These are phyloP conservation scores for Strobilomyces echinocephalus DNA, from an alignment of 768 basidiomycete species.

Conservation along the genomic window DNA sequence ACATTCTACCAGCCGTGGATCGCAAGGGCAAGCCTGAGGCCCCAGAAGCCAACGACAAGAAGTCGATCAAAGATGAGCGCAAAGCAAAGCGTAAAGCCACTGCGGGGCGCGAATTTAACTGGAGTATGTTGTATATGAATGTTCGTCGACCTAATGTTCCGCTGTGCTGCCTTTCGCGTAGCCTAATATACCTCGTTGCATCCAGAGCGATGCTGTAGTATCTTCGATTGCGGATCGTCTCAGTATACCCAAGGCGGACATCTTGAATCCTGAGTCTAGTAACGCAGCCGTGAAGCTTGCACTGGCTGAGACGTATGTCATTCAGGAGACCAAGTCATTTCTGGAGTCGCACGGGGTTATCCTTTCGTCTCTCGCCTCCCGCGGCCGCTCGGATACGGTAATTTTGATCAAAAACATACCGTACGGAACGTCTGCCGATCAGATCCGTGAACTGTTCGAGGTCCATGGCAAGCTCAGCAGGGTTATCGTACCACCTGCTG, in stretches of 20 bases:
- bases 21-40: constrained; percentile 45
- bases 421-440: constrained; percentile 71
- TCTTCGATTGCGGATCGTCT: constrained; percentile 88
- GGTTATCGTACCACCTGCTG: constrained; percentile 84
- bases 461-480: constrained; percentile 66
- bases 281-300: constrained; percentile 92
- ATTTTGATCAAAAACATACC: constrained; percentile 97
- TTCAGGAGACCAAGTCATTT: constrained; percentile 90
- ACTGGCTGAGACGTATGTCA: constrained; percentile 92
- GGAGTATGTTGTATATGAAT: constrained; percentile 96
- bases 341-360: constrained; percentile 74
- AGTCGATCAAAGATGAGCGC: constrained; percentile 55
- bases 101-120: constrained; percentile 81
- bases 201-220: constrained; percentile 87
- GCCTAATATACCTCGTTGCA: constrained; percentile 17
- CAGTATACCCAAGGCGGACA: constrained; percentile 79
- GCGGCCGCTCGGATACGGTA: constrained; percentile 65
- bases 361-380: constrained; percentile 50
- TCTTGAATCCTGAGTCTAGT: constrained; percentile 78
- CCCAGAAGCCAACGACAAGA: constrained; percentile 39
- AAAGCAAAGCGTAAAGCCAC: constrained; percentile 57
- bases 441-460: constrained; percentile 77
- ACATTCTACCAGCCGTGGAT: constrained; percentile 83
- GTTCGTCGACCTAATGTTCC: constrained; percentile 49
- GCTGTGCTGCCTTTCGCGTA: constrained; percentile 13